Percentiles rank a stretch among this genome's conserved stretches.
These are phyloP conservation scores for Trichophyton benhamiae DNA, from an alignment of 2,329 filamentous ascomycete genomes.

Conservation along the genomic window DNA sequence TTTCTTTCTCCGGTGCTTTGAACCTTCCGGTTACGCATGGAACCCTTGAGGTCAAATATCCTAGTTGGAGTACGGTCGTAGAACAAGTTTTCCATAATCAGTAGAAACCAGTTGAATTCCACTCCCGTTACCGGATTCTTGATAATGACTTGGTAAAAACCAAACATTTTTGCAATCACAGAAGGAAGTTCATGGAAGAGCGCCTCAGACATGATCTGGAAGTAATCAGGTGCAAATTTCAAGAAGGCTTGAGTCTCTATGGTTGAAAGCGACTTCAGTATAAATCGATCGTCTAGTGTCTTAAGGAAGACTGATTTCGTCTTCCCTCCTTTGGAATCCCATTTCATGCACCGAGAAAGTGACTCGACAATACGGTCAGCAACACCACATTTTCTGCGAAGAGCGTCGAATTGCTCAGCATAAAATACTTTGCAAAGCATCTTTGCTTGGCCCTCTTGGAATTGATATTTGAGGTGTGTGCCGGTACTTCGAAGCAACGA, in stretches of 20 bases:
- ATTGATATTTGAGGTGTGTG: slow-evolving; percentile 91
- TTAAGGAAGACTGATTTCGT: slow-evolving; percentile 96
- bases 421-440: slow-evolving; percentile 99
- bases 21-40: slow-evolving; percentile 97
- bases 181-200: slow-evolving; percentile 91
- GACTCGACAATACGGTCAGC: slow-evolving; percentile 91
- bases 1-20: slow-evolving; percentile 91
- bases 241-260: slow-evolving; percentile 91
- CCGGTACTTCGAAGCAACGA: slow-evolving; percentile 74
- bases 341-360: slow-evolving; percentile 86
- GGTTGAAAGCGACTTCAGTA: slow-evolving; percentile 80
- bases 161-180: slow-evolving; percentile 98
- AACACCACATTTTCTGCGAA: slow-evolving; percentile 83
- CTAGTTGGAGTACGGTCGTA: slow-evolving; percentile 85
- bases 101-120: slow-evolving; percentile 85
- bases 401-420: slow-evolving; percentile 91
- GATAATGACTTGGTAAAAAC: slow-evolving; percentile 94
- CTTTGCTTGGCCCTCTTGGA: slow-evolving; percentile 81
- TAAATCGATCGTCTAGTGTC: slow-evolving; percentile 84
- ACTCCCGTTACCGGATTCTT: slow-evolving; percentile 85
- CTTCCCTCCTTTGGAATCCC: slow-evolving; percentile 96
- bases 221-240: slow-evolving; percentile 91
- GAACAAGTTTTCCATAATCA: slow-evolving; percentile 96
- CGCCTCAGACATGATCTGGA: slow-evolving; percentile 91
- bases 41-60: slow-evolving; percentile 92